phyloP scores from a whole-genome alignment of 495 filamentous ascomycete genomes.

The Lasiosphaeria hispida region DNA sequence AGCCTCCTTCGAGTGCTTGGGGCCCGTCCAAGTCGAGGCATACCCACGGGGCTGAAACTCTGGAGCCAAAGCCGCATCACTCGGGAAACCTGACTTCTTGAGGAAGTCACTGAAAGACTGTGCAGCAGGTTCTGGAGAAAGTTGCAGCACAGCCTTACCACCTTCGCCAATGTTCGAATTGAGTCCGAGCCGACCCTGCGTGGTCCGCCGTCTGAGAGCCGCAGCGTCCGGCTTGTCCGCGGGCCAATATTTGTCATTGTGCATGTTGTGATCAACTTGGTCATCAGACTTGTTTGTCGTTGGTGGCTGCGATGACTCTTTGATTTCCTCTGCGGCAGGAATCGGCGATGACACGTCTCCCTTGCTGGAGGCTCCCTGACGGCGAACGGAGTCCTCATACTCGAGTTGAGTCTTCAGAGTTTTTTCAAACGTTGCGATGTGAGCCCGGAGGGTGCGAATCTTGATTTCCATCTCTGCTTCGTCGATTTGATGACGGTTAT shows the following conservation, averaged over 20 bases:
- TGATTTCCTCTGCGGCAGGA: background rate
- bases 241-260: too few relatives aligned
- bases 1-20: constrained; percentile 12
- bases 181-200: constrained; percentile 3
- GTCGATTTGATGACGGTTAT: constrained; percentile 51
- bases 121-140: background rate
- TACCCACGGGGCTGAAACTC: constrained; percentile 31
- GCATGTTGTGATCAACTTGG: too few relatives aligned
- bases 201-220: constrained; percentile 5
- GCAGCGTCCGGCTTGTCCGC: background rate
- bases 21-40: constrained; percentile 15
- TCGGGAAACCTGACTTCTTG: constrained; percentile 24
- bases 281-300: background rate
- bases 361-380: constrained; percentile 18
- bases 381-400: constrained; percentile 32
- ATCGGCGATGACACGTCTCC: constrained; percentile 11
- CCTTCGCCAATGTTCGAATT: constrained; percentile 18
- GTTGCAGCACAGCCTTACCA: constrained; percentile 11
- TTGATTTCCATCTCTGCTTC: constrained; percentile 38
- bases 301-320: background rate
- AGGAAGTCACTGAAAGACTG: constrained; percentile 14
- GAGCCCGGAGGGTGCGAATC: constrained; percentile 30
- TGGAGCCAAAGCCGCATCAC: constrained; percentile 26
- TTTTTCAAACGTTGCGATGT: constrained; percentile 40
- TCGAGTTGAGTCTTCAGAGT: constrained; percentile 34